phyloP scores from a whole-genome alignment of 352 stramenopile species.

The Lagenidium giganteum region DNA sequence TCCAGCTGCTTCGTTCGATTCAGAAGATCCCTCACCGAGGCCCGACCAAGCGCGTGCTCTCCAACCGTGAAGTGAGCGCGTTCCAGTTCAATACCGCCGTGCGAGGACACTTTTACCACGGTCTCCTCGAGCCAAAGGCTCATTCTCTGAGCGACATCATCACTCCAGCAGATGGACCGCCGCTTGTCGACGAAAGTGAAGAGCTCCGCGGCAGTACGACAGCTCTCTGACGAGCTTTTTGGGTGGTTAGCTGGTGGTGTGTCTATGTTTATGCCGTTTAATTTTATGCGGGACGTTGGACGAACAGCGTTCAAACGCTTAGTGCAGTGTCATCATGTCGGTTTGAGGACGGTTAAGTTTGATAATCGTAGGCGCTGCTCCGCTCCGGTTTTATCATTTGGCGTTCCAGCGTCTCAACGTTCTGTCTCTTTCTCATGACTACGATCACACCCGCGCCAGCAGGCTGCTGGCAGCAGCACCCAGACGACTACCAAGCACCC shows the following conservation, averaged over 20 bases:
- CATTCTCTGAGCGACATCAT: conserved; percentile 36
- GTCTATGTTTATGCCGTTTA: too few species aligned
- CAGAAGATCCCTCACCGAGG: conserved; percentile 64
- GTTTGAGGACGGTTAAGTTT: not conserved
- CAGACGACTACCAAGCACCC: too few species aligned
- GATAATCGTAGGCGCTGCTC: not conserved
- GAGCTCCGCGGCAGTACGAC: conserved; percentile 23
- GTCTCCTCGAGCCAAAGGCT: conserved; percentile 42
- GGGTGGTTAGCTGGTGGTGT: too few species aligned
- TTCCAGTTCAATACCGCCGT: conserved; percentile 68
- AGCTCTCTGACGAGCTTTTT: conserved; percentile 22
- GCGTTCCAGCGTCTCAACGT: too few species aligned
- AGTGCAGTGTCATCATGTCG: not conserved
- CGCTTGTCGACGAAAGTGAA: conserved; percentile 24
- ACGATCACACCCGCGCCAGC: too few species aligned
- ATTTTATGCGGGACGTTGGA: too few species aligned
- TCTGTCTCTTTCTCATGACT: too few species aligned
- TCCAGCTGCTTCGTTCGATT: conserved; percentile 38
- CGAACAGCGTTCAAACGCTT: not conserved
- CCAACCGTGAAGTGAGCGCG: conserved; percentile 40
- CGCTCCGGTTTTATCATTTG: too few species aligned
- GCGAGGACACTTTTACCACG: conserved; percentile 53
- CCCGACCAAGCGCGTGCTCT: conserved; percentile 52
- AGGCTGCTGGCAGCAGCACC: too few species aligned
- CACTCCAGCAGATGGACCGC: conserved; percentile 26